Conservation (phyloP, 2,329 filamentous ascomycete species). For the Colletotrichum sp. region DNA sequence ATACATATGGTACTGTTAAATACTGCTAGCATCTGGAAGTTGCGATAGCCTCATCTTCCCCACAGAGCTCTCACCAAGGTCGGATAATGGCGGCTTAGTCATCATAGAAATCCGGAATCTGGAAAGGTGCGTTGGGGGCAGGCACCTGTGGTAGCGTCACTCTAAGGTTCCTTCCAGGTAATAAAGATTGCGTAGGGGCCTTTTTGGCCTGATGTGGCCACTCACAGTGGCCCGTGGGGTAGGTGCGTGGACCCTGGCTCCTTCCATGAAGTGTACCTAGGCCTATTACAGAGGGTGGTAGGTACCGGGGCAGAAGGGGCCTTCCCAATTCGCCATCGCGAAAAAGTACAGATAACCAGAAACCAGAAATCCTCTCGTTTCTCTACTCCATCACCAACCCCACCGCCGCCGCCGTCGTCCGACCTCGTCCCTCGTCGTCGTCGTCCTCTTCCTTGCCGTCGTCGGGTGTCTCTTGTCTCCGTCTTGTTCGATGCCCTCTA, state of each 20-base stretch:
- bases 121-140: background rate
- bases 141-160: background rate
- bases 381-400: background rate
- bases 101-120: background rate
- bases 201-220: background rate
- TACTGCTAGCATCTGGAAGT: too few relatives aligned
- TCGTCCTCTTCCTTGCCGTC: background rate
- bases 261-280: background rate
- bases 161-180: background rate
- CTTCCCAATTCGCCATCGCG: conserved; percentile 16
- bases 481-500: background rate
- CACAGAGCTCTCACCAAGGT: background rate
- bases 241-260: background rate
- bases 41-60: background rate
- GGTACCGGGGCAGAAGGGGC: background rate
- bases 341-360: conserved; percentile 19
- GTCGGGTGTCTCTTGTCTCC: background rate
- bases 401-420: background rate
- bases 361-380: conserved; percentile 1
- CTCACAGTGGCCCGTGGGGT: background rate
- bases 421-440: background rate
- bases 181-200: background rate
- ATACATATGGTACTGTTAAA: too few relatives aligned
- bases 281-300: background rate
- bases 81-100: background rate